A percentile compares a stretch with the other conserved stretches of the same genome.
These are phyloP conservation scores for Galium porrigens DNA, from an alignment of 305 asterid species.

Conservation along the genomic window DNA sequence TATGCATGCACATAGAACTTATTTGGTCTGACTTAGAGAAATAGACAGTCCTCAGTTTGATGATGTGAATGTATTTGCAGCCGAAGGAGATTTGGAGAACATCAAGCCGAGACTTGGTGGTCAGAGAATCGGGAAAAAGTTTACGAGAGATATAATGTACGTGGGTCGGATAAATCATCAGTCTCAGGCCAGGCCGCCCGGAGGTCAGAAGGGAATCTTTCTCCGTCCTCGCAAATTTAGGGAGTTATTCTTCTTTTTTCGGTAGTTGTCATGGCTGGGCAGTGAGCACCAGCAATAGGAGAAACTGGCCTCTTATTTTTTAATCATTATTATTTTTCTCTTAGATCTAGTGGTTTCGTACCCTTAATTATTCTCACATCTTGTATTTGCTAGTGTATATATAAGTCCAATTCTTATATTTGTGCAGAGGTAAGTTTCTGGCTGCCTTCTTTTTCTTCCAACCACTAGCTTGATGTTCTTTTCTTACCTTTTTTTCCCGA, in stretches of 20 bases:
- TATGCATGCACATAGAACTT: background rate
- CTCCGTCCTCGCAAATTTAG: conserved; percentile 57
- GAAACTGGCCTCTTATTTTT: conserved; percentile 15
- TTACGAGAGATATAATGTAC: conserved; percentile 69
- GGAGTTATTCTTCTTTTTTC: conserved; percentile 13
- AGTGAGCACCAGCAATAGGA: conserved; percentile 17
- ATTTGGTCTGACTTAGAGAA: background rate
- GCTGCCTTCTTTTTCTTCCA: background rate
- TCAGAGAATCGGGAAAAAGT: conserved; percentile 88
- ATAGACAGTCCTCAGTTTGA: background rate
- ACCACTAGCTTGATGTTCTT: background rate
- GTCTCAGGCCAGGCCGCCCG: conserved; percentile 51
- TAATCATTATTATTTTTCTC: conserved; percentile 14
- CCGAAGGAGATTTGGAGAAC: conserved; percentile 94
- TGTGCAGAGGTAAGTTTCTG: background rate
- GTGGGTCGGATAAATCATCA: conserved; percentile 76
- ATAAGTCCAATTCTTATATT: conserved; percentile 18
- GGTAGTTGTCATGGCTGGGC: conserved; percentile 20
- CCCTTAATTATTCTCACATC: conserved; percentile 16
- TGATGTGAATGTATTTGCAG: conserved; percentile 21
- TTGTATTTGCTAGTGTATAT: conserved; percentile 31
- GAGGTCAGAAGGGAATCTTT: conserved; percentile 55
- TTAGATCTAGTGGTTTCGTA: conserved; percentile 15
- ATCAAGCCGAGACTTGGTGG: conserved; percentile 99
- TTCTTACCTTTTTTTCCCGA: no score